Evolutionary conservation across 441 rosid species (phyloP).

Genomic region (Eruca vesicaria): DNA sequence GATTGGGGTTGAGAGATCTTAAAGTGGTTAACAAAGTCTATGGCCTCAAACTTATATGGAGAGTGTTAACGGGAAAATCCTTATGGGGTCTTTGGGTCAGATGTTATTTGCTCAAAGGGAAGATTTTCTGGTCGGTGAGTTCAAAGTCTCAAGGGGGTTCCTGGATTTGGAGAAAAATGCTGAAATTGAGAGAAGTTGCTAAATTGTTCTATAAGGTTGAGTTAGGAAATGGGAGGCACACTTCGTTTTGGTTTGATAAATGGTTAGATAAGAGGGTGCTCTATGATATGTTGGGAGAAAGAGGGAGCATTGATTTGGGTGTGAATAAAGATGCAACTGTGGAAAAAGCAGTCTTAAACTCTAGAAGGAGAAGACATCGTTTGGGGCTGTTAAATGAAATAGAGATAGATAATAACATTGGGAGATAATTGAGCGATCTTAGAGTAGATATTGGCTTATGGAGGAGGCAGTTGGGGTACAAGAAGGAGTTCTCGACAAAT

Average conservation of each 20-base stretch:
- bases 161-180: neutral
- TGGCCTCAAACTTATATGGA: neutral
- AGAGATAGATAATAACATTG: too few relatives aligned
- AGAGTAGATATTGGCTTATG: neutral
- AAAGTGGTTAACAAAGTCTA: neutral
- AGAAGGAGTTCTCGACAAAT: neutral
- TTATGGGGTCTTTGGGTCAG: neutral
- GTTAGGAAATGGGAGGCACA: neutral
- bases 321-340: neutral
- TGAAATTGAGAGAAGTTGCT: neutral
- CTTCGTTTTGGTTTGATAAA: neutral
- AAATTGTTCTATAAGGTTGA: neutral
- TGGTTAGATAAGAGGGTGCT: neutral
- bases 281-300: neutral
- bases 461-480: neutral
- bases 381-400: too few relatives aligned
- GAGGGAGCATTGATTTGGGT: neutral
- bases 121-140: neutral
- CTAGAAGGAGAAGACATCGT: too few relatives aligned
- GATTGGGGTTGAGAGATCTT: neutral
- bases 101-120: neutral
- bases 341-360: too few relatives aligned
- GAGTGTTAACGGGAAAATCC: neutral
- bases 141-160: neutral
- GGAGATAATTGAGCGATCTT: too few relatives aligned